Evolutionary conservation across 2,329 filamentous ascomycete genomes (phyloP), one percentile per base, ranked within the genome.

Genomic region (Hypoxylon sp.): DNA sequence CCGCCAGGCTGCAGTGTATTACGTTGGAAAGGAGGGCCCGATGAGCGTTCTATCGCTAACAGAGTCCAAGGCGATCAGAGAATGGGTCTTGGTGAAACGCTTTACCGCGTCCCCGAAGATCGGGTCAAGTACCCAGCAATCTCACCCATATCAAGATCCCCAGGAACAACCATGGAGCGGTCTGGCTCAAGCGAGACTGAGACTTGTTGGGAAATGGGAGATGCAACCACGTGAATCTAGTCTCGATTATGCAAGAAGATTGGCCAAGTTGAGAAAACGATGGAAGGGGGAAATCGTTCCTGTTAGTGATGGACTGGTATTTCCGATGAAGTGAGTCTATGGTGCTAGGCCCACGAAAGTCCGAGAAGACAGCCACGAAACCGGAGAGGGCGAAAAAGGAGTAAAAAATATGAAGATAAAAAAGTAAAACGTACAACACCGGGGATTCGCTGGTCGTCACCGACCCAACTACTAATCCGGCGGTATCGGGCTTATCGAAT

Each of bases 361-460:
- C 25, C 2, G n/a, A 42, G 14, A 6, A 42, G n/a, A 42, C n/a
- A 7, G 14, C 37, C 17, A n/a, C n/a, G 37, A 17, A 42, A n/a
- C 6, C 7, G 1, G 30, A 11, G n/a, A 30, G 20, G 11, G 42
- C 42, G 6, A 30, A 30, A 50, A 50, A 50, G 25, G 25, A 17
- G 25, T 2, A n/a, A 22, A 25, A 8, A 48, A 27, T 7, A 27
- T 27, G 25, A 27, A 27, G 25, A 27, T 5, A 27, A 27, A 5
- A 1, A 13, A 6, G 40, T n/a, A 50, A 50, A 50, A 50, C 46
- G 27, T 50, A 50, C 46, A 50, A 50, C 46, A 50, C 46, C 46
- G 11, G 46, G 46, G 22, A 50, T 50, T 50, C 46, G 46, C 46
- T 50, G 46, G 40, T 44, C 40, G 40, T 44, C 40, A 44, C 40